Conservation (phyloP, 805 yeast species). For the Wickerhamiella sorbophila region DNA sequence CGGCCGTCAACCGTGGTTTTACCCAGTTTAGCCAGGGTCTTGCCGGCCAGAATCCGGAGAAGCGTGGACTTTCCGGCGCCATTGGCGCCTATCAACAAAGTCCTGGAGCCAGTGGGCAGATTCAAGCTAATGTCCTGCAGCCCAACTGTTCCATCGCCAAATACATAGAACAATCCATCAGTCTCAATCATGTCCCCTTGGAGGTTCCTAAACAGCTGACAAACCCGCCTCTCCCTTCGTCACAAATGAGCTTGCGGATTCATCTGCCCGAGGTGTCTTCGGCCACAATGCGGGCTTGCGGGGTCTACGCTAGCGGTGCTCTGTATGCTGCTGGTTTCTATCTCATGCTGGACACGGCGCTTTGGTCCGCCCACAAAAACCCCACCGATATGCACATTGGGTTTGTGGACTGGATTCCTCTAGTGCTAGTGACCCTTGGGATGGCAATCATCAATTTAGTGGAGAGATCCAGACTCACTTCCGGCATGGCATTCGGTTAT, state of each 20-base stretch:
- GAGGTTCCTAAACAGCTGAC: not conserved
- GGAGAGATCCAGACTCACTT: slow-evolving; percentile 43
- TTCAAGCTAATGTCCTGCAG: slow-evolving; percentile 46
- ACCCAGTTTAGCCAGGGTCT: slow-evolving; percentile 68
- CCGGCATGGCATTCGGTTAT: slow-evolving; percentile 29
- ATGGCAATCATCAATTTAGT: slow-evolving; percentile 67
- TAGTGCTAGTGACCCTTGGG: slow-evolving; percentile 75
- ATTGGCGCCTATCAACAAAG: slow-evolving; percentile 78
- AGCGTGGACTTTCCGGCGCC: slow-evolving; percentile 96
- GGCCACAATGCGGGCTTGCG: slow-evolving; percentile 50
- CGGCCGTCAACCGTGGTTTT: slow-evolving; percentile 57
- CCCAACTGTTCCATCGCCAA: slow-evolving; percentile 50
- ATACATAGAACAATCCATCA: slow-evolving; percentile 50
- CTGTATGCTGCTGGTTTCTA: slow-evolving; percentile 76
- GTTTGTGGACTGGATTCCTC: slow-evolving; percentile 92
- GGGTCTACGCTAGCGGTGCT: slow-evolving; percentile 45
- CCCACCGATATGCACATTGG: slow-evolving; percentile 79
- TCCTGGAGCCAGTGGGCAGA: slow-evolving; percentile 59
- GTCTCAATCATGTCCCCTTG: slow-evolving; percentile 36
- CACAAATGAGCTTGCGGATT: slow-evolving; percentile 12
- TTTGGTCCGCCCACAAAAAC: slow-evolving; percentile 71
- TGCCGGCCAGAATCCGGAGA: slow-evolving; percentile 75
- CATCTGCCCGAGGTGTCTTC: slow-evolving; percentile 48
- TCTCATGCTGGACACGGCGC: slow-evolving; percentile 77
- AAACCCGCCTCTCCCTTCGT: not conserved